These are phyloP conservation scores for Schoenoplectus triqueter DNA, from an alignment of 202 grass and related monocot genomes.

Conservation along the genomic window DNA sequence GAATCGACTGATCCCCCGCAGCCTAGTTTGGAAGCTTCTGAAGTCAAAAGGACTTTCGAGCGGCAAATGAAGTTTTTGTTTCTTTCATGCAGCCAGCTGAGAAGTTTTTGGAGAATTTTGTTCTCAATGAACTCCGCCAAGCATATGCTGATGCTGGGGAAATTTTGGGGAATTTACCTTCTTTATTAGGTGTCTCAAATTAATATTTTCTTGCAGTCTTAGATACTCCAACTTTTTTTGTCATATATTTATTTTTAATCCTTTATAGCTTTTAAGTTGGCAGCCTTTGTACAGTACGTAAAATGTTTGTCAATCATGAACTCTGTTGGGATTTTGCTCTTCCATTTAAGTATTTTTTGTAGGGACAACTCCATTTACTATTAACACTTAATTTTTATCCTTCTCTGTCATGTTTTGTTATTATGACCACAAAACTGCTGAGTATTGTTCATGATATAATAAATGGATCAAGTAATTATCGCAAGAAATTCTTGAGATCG, in stretches of 20 bases:
- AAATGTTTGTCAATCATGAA: no score
- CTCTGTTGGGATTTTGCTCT: no score
- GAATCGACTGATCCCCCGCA: slow-evolving; percentile 42
- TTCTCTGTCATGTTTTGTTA: no score
- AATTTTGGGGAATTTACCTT: neutral
- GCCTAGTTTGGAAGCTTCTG: slow-evolving; percentile 41
- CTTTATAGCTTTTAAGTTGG: neutral
- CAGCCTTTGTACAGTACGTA: no score
- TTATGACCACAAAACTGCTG: no score
- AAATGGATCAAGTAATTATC: no score
- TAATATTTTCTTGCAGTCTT: neutral
- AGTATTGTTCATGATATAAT: no score
- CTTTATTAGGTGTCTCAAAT: no score
- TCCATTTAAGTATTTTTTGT: no score
- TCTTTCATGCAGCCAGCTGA: slow-evolving; percentile 18
- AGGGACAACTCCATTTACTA: no score
- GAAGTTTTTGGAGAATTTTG: slow-evolving; percentile 47
- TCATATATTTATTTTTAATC: neutral
- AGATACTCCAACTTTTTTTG: neutral
- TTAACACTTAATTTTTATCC: no score
- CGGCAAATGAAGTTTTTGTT: neutral
- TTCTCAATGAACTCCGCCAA: slow-evolving; percentile 15
- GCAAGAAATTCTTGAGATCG: no score
- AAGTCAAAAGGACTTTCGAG: slow-evolving; percentile 40
- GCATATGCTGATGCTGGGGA: neutral